These are phyloP conservation scores for Plectosphaerella plurivora DNA, from an alignment of 2,329 filamentous ascomycete species.

Conservation along the genomic window DNA sequence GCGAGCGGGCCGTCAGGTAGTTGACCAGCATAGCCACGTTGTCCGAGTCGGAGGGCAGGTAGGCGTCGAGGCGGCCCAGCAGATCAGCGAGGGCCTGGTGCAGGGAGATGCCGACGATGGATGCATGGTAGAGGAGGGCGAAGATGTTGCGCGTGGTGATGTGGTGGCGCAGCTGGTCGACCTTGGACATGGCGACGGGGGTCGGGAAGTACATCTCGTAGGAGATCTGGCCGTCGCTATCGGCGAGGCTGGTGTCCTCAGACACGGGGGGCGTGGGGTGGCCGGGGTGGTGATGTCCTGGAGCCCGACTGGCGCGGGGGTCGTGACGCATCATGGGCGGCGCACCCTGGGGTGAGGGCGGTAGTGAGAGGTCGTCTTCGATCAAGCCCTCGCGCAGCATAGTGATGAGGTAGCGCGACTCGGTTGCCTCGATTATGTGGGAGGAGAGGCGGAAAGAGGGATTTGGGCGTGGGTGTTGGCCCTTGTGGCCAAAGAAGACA, in stretches of 20 bases:
- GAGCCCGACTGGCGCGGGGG: slow-evolving; percentile 10
- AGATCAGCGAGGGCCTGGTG: slow-evolving; percentile 61
- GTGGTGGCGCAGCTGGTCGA: slow-evolving; percentile 51
- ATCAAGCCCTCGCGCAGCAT: slow-evolving; percentile 49
- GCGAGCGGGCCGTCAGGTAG: slow-evolving; percentile 53
- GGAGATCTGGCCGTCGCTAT: slow-evolving; percentile 49
- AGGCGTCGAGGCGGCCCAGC: slow-evolving; percentile 54
- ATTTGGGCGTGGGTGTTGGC: slow-evolving; percentile 37
- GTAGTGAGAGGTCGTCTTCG: slow-evolving; percentile 40
- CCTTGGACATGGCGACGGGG: slow-evolving; percentile 41
- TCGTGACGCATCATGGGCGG: slow-evolving; percentile 32
- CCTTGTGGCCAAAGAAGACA: slow-evolving; percentile 47
- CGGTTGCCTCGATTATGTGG: slow-evolving; percentile 53
- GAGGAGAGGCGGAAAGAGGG: slow-evolving; percentile 55
- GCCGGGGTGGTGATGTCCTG: slow-evolving; percentile 17
- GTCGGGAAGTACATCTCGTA: slow-evolving; percentile 62
- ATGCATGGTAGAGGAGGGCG: slow-evolving; percentile 58
- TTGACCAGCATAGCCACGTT: slow-evolving; percentile 56
- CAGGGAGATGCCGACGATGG: slow-evolving; percentile 60
- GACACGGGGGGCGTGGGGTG: slow-evolving; percentile 40
- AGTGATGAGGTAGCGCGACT: slow-evolving; percentile 48
- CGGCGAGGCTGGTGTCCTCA: slow-evolving; percentile 35
- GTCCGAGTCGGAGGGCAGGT: slow-evolving; percentile 51
- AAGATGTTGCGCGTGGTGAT: slow-evolving; percentile 67
- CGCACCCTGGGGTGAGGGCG: slow-evolving; percentile 36